A percentile compares a stretch with the other conserved stretches of the same genome.
Conservation (phyloP, 2,329 filamentous ascomycete species). For the Fusarium sp. region DNA sequence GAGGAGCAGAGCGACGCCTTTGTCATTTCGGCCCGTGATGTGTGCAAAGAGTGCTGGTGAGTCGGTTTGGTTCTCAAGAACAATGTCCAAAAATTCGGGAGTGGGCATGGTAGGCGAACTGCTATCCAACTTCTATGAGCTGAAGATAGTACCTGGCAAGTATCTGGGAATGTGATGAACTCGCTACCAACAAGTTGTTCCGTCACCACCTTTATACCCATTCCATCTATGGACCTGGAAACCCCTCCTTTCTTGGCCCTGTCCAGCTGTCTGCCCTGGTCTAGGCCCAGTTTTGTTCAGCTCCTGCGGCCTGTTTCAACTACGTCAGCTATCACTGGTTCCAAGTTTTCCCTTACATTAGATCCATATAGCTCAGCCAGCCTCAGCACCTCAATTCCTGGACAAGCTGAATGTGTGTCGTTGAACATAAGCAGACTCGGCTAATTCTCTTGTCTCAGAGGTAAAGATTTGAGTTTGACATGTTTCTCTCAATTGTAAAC, state of each 20-base stretch:
- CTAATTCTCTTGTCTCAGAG: not conserved
- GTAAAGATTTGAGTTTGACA: not conserved
- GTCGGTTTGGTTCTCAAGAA: constrained; percentile 73
- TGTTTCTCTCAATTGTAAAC: not conserved
- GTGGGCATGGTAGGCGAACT: constrained; percentile 25
- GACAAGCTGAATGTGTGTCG: not conserved
- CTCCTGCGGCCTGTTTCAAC: constrained; percentile 9
- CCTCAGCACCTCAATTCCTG: not conserved
- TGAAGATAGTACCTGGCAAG: not conserved
- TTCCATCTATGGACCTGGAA: not conserved
- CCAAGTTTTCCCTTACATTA: constrained; percentile 14
- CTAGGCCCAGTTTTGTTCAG: constrained; percentile 32
- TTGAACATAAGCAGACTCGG: not conserved
- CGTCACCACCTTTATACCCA: constrained; percentile 7
- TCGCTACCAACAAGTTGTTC: not conserved
- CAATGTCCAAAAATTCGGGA: constrained; percentile 64
- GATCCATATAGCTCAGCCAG: not conserved
- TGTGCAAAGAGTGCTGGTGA: constrained; percentile 72
- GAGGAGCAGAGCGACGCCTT: constrained; percentile 71
- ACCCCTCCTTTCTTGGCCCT: constrained; percentile 9
- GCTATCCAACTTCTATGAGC: not conserved
- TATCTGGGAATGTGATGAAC: not conserved
- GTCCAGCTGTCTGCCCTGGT: constrained; percentile 21
- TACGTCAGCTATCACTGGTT: constrained; percentile 25
- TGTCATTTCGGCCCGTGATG: constrained; percentile 73